These are phyloP conservation scores for Rhizopus delemar DNA, from an alignment of 371 early-diverging fungal genomes.

Conservation along the genomic window DNA sequence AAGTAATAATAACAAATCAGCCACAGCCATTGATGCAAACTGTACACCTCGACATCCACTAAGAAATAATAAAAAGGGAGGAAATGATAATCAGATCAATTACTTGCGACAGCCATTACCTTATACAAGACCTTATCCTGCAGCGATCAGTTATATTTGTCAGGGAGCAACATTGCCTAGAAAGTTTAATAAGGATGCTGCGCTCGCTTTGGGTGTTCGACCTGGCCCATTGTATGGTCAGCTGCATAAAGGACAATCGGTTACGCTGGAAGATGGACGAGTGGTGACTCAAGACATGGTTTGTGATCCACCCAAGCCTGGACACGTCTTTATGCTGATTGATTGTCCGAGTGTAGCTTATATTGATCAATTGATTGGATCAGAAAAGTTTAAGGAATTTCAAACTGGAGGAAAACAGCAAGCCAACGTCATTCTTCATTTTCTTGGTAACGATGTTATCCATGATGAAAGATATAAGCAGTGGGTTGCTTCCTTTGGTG, in stretches of 20 bases:
- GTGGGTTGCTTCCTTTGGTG: slow-evolving; percentile 77
- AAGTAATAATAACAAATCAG: slow-evolving; percentile 14
- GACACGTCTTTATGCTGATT: slow-evolving; percentile 73
- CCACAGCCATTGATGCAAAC: slow-evolving; percentile 43
- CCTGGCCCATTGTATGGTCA: slow-evolving; percentile 73
- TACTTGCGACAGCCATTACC: slow-evolving; percentile 43
- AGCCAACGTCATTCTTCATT: slow-evolving; percentile 65
- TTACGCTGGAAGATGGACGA: slow-evolving; percentile 69
- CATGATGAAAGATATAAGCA: slow-evolving; percentile 64
- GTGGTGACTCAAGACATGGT: slow-evolving; percentile 76
- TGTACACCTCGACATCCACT: slow-evolving; percentile 39
- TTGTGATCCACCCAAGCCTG: slow-evolving; percentile 40
- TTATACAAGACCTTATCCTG: slow-evolving; percentile 39
- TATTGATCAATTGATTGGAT: slow-evolving; percentile 56
- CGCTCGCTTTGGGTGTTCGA: slow-evolving; percentile 73
- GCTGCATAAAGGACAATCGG: slow-evolving; percentile 69
- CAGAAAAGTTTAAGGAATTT: slow-evolving; percentile 51
- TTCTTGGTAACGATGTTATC: slow-evolving; percentile 68
- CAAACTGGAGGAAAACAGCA: slow-evolving; percentile 22
- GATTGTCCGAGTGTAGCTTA: slow-evolving; percentile 79
- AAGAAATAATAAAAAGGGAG: neutral
- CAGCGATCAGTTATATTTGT: slow-evolving; percentile 73
- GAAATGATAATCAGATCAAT: neutral
- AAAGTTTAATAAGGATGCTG: slow-evolving; percentile 79
- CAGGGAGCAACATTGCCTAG: slow-evolving; percentile 78